phyloP scores from a whole-genome alignment of 441 rosid species.

The Brassica hybrid region DNA sequence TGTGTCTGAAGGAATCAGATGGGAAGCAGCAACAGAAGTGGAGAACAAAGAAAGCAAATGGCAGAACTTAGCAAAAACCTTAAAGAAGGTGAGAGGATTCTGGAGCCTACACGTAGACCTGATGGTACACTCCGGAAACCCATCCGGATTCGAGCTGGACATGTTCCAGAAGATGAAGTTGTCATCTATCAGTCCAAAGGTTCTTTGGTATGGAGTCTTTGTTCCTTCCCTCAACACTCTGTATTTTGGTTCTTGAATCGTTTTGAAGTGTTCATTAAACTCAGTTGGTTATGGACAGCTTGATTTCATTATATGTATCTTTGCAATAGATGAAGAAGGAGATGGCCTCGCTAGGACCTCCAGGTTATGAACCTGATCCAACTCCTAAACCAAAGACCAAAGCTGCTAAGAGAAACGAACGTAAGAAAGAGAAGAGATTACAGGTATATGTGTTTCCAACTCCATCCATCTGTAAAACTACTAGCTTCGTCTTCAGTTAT shows the following conservation, averaged over 20 bases:
- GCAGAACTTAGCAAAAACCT: constrained; percentile 86
- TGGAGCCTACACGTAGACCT: constrained; percentile 85
- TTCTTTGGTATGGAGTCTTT: constrained; percentile 61
- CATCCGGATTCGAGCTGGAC: constrained; percentile 84
- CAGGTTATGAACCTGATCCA: constrained; percentile 79
- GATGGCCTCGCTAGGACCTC: constrained; percentile 74
- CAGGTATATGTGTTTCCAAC: constrained; percentile 56
- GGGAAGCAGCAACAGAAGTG: constrained; percentile 59
- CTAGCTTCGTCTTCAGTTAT: constrained; percentile 15
- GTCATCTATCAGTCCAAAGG: constrained; percentile 90
- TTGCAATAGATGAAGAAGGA: constrained; percentile 82
- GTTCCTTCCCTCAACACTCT: constrained; percentile 14
- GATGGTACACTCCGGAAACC: constrained; percentile 91
- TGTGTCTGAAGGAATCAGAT: constrained; percentile 34
- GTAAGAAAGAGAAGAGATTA: constrained; percentile 90
- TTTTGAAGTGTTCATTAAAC: not conserved
- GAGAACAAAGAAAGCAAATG: constrained; percentile 58
- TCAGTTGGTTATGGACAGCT: not conserved
- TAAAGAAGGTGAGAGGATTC: constrained; percentile 90
- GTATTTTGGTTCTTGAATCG: not conserved
- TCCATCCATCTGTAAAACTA: constrained; percentile 18
- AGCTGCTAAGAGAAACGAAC: constrained; percentile 83
- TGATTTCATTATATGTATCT: not conserved
- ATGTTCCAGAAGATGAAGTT: constrained; percentile 89
- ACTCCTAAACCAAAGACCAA: constrained; percentile 76